A percentile compares a stretch with the other conserved stretches of the same genome.
Evolutionary conservation across 768 basidiomycete species (phyloP).

Genomic region (Chalciporus sphaerocephalus): DNA sequence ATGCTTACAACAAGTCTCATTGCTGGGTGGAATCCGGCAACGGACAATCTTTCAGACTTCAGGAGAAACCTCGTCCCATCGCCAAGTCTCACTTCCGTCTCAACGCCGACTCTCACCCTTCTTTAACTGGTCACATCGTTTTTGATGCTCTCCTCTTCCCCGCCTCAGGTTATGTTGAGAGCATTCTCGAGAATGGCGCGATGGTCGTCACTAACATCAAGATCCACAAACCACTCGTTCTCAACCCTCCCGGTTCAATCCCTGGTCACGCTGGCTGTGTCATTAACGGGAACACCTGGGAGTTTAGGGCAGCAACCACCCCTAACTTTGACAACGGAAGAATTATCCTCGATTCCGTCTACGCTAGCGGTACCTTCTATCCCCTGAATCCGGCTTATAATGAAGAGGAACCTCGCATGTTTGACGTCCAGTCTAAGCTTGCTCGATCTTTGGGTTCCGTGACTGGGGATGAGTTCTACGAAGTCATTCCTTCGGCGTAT

Average conservation of each 20-base stretch:
- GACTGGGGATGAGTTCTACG: slow-evolving; percentile 19
- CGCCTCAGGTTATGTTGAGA: slow-evolving; percentile 37
- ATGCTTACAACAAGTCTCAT: slow-evolving; percentile 28
- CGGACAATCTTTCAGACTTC: slow-evolving; percentile 24
- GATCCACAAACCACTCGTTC: slow-evolving; percentile 30
- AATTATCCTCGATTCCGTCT: slow-evolving; percentile 28
- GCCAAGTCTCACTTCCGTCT: slow-evolving; percentile 35
- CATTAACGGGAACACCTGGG: slow-evolving; percentile 26
- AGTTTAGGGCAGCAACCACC: slow-evolving; percentile 27
- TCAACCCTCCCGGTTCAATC: slow-evolving; percentile 11
- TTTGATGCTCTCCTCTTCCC: slow-evolving; percentile 45
- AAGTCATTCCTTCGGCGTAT: slow-evolving; percentile 16
- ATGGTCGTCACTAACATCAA: slow-evolving; percentile 26
- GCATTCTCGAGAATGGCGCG: slow-evolving; percentile 32
- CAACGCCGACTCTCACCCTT: slow-evolving; percentile 32
- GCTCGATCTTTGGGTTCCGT: slow-evolving; percentile 15
- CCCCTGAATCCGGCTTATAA: slow-evolving; percentile 26
- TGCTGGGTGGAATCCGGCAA: slow-evolving; percentile 26
- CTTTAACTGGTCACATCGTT: slow-evolving; percentile 42
- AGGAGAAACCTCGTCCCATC: slow-evolving; percentile 32
- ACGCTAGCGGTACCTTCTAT: slow-evolving; percentile 28
- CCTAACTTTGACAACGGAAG: slow-evolving; percentile 20
- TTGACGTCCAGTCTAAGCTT: slow-evolving; percentile 23
- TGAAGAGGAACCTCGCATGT: slow-evolving; percentile 16
- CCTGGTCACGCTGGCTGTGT: slow-evolving; percentile 26